Evolutionary conservation across 1,284 basidiomycete genomes (phyloP).

Genomic region (Malassezia nana): DNA sequence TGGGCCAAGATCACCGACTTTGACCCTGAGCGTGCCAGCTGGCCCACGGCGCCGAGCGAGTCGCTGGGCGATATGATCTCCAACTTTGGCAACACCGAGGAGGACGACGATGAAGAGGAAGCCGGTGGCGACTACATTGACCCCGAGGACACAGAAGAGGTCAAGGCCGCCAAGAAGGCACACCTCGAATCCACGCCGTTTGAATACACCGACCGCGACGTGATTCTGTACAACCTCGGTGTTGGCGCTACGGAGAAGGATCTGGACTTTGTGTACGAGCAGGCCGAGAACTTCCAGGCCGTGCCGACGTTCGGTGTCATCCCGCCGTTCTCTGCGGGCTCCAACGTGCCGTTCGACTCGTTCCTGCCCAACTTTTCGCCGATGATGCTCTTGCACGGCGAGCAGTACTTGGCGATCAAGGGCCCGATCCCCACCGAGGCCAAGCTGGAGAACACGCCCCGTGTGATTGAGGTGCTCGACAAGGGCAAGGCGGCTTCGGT

Average conservation of each 20-base stretch:
- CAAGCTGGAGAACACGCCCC: conserved; percentile 67
- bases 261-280: conserved; percentile 82
- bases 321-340: conserved; percentile 62
- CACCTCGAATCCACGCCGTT: conserved; percentile 31
- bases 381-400: conserved; percentile 93
- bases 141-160: conserved; percentile 71
- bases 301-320: conserved; percentile 92
- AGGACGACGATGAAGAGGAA: conserved; percentile 27
- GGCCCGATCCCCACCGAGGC: conserved; percentile 75
- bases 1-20: conserved; percentile 42
- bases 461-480: conserved; percentile 54
- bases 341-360: conserved; percentile 55
- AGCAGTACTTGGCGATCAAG: conserved; percentile 87
- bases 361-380: conserved; percentile 88
- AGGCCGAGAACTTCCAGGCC: conserved; percentile 71
- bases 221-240: conserved; percentile 91
- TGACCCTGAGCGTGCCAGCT: conserved; percentile 42
- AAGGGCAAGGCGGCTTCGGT: conserved; percentile 42
- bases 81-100: conserved; percentile 35
- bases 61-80: conserved; percentile 41
- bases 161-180: conserved; percentile 69
- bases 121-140: conserved; percentile 56
- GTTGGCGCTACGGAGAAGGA: conserved; percentile 90
- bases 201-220: conserved; percentile 74
- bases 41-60: conserved; percentile 37